Evolutionary conservation across 805 yeast species (phyloP).

Genomic region (Kodamaea kaohsiungensis): DNA sequence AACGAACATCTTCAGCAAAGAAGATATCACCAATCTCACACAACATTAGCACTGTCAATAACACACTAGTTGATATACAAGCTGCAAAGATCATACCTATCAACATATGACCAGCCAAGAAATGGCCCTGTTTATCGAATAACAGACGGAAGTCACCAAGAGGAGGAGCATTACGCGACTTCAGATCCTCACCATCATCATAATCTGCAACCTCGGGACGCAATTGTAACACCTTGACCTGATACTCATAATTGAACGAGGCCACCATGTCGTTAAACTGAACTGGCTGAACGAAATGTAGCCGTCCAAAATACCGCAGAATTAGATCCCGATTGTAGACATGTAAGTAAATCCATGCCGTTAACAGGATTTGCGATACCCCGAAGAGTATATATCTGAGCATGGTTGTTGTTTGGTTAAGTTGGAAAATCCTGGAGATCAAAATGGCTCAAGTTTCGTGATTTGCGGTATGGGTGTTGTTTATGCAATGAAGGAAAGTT

Average conservation of each 20-base stretch:
- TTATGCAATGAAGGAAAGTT: no score
- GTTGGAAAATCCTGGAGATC: background rate
- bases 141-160: slow-evolving; percentile 4
- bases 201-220: background rate
- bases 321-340: slow-evolving; percentile 28
- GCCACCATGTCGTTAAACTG: slow-evolving; percentile 25
- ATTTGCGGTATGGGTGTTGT: background rate
- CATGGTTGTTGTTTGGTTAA: background rate
- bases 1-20: slow-evolving; percentile 23
- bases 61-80: slow-evolving; percentile 24
- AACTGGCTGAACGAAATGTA: slow-evolving; percentile 16
- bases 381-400: background rate
- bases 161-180: background rate
- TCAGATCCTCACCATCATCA: background rate
- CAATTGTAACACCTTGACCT: slow-evolving; percentile 2
- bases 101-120: background rate
- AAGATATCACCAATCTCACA: slow-evolving; percentile 32
- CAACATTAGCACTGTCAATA: slow-evolving; percentile 34
- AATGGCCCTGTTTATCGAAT: slow-evolving; percentile 4
- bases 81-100: slow-evolving; percentile 31
- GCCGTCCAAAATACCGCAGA: slow-evolving; percentile 23
- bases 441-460: background rate
- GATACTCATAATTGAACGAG: slow-evolving; percentile 7
- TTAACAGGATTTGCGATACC: slow-evolving; percentile 1
- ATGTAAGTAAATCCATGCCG: slow-evolving; percentile 21